phyloP scores from a whole-genome alignment of 441 rosid species.

The Adansonia madagascariensis region DNA sequence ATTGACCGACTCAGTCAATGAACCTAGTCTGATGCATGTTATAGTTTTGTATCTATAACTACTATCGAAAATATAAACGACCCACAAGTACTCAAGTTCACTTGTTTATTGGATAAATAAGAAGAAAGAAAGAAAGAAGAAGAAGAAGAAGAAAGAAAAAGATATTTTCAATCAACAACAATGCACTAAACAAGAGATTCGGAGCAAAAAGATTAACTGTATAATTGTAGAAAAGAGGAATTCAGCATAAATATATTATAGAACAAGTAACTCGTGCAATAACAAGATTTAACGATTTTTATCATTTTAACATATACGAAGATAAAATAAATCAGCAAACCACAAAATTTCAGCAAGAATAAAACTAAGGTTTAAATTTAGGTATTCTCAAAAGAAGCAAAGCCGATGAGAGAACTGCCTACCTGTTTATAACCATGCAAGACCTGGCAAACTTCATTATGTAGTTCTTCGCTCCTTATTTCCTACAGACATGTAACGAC shows the following conservation, averaged over 20 bases:
- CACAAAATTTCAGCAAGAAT: background rate
- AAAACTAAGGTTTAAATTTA: background rate
- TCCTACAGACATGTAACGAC: constrained; percentile 47
- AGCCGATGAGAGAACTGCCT: constrained; percentile 28
- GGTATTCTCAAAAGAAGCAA: background rate
- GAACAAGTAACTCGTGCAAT: background rate
- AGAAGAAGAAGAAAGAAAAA: background rate
- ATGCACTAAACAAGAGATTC: background rate
- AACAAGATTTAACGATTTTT: constrained; percentile 5
- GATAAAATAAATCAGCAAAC: constrained; percentile 2
- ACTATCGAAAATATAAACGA: background rate
- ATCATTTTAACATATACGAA: background rate
- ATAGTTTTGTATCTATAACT: background rate
- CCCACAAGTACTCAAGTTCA: background rate
- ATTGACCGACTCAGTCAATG: background rate
- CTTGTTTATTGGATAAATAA: background rate
- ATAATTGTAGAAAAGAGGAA: background rate
- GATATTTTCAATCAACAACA: background rate
- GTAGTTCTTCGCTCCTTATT: constrained; percentile 84
- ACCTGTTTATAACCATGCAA: constrained; percentile 91
- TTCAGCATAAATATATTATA: background rate
- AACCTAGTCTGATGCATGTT: background rate
- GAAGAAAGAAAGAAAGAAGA: background rate
- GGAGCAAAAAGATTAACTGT: background rate
- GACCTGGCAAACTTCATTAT: constrained; percentile 87